Conservation (phyloP, 768 basidiomycete species). For the Suillus brevipes region DNA sequence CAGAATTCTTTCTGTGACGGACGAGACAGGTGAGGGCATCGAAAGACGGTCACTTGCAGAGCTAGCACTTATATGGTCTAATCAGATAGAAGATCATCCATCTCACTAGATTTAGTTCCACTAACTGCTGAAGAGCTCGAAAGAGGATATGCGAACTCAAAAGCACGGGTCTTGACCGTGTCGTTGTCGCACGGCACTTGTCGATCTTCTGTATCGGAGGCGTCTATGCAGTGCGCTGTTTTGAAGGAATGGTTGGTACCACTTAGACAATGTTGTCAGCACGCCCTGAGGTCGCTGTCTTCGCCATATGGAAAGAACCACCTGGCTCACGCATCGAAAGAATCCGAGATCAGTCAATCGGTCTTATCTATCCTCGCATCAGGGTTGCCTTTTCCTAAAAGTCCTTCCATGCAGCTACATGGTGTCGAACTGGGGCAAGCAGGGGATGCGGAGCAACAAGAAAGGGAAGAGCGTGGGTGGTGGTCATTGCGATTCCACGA, state of each 20-base stretch:
- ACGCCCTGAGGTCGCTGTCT: conserved; percentile 46
- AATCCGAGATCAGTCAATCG: conserved; percentile 34
- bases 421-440: conserved; percentile 32
- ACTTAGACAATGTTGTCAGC: conserved; percentile 51
- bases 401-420: conserved; percentile 63
- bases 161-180: conserved; percentile 34
- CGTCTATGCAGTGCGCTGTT: conserved; percentile 6
- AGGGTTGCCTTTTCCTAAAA: conserved; percentile 65
- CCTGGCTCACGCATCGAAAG: conserved; percentile 29
- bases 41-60: background rate
- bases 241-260: conserved; percentile 46
- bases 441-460: conserved; percentile 38
- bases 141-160: conserved; percentile 36
- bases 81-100: conserved; percentile 29
- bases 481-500: conserved; percentile 70
- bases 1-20: conserved; percentile 47
- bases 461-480: conserved; percentile 72
- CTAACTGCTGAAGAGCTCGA: conserved; percentile 41
- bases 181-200: conserved; percentile 29
- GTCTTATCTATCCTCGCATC: conserved; percentile 42
- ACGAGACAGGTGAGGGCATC: conserved; percentile 29
- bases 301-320: conserved; percentile 27
- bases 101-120: conserved; percentile 54
- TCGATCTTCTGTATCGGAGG: conserved; percentile 4
- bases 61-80: background rate